Percentiles rank a stretch among this genome's conserved stretches.
Conservation (phyloP, 2,329 filamentous ascomycete genomes). For the Talaromyces sp. region DNA sequence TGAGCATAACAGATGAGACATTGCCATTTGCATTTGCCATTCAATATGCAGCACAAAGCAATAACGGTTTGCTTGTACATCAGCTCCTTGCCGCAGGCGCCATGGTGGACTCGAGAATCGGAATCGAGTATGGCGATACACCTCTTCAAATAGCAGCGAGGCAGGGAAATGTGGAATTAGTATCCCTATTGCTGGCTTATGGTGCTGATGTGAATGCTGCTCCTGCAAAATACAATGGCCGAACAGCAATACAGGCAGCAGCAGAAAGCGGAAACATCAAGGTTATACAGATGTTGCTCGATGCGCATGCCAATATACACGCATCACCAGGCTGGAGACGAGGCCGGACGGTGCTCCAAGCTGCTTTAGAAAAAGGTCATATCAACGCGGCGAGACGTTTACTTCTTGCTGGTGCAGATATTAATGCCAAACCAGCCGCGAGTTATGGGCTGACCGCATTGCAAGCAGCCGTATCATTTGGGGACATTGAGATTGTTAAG, state of each 20-base stretch:
- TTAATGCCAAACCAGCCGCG: background rate
- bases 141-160: background rate
- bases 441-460: background rate
- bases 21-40: background rate
- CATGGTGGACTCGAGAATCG: background rate
- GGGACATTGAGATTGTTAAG: background rate
- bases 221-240: background rate
- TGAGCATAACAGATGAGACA: too few relatives aligned
- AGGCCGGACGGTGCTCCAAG: slow-evolving; percentile 25
- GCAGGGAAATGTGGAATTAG: background rate
- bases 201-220: background rate
- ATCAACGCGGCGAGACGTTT: background rate
- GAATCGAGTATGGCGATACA: background rate
- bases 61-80: background rate
- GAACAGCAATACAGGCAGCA: slow-evolving; percentile 12
- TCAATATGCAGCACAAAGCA: background rate
- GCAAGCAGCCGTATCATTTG: slow-evolving; percentile 4
- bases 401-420: background rate
- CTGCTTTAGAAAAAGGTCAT: slow-evolving; percentile 17
- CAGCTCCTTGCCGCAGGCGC: background rate
- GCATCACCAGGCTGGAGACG: slow-evolving; percentile 6
- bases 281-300: background rate
- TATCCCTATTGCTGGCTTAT: background rate
- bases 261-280: background rate
- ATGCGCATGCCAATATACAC: slow-evolving; percentile 23